These are phyloP conservation scores for Posidonia oceanica DNA, from an alignment of 116 monocot genomes.

Conservation along the genomic window DNA sequence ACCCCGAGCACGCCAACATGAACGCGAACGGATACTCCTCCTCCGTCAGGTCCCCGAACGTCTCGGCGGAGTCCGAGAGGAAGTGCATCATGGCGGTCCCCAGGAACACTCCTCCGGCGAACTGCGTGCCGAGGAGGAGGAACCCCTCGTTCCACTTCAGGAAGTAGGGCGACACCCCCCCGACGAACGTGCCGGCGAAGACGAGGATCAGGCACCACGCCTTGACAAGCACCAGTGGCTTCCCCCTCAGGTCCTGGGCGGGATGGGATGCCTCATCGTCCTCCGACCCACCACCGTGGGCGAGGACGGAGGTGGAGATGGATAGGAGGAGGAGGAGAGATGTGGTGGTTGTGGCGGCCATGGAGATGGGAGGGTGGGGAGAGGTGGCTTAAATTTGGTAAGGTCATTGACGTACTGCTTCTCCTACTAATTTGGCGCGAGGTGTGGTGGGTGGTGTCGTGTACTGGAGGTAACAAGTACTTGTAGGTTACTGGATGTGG, in stretches of 20 bases:
- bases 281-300: too few species aligned
- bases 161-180: constrained; percentile 73
- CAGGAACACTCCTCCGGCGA: constrained; percentile 65
- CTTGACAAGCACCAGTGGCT: constrained; percentile 33
- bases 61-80: constrained; percentile 35
- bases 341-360: too few species aligned
- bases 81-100: constrained; percentile 70
- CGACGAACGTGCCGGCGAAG: constrained; percentile 41
- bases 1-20: constrained; percentile 55
- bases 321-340: too few species aligned
- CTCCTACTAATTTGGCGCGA: too few species aligned
- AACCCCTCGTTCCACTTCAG: constrained; percentile 66
- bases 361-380: too few species aligned
- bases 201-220: constrained; percentile 52
- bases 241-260: background rate
- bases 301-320: too few species aligned
- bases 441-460: too few species aligned
- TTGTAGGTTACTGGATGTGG: too few species aligned
- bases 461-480: too few species aligned
- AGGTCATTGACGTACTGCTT: too few species aligned
- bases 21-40: constrained; percentile 50
- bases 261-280: too few species aligned
- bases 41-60: constrained; percentile 20
- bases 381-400: too few species aligned
- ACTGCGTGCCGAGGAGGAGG: constrained; percentile 64